These are phyloP conservation scores for Mortierella sp. DNA, from an alignment of 371 early-diverging fungal species.

Conservation along the genomic window DNA sequence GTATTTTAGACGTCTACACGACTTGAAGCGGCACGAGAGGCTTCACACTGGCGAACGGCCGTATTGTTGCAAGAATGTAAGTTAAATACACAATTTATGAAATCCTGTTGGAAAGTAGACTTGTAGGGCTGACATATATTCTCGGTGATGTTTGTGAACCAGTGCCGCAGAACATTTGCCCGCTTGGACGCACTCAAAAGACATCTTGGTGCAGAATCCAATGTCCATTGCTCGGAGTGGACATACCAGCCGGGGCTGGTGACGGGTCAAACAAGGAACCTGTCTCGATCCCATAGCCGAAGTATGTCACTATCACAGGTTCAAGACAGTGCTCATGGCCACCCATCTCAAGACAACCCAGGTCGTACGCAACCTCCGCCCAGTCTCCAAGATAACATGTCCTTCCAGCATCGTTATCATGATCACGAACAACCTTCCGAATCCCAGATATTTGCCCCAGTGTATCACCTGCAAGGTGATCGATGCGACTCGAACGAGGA, in stretches of 20 bases:
- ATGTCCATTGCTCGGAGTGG: slow-evolving; percentile 56
- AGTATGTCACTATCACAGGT: slow-evolving; percentile 34
- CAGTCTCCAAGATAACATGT: slow-evolving; percentile 16
- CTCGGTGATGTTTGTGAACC: no score
- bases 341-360: neutral
- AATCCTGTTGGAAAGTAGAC: no score
- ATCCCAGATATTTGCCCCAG: neutral
- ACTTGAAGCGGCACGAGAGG: slow-evolving; percentile 81
- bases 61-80: slow-evolving; percentile 61
- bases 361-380: slow-evolving; percentile 12
- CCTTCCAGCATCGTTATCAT: slow-evolving; percentile 13
- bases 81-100: no score
- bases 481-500: slow-evolving; percentile 2
- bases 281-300: slow-evolving; percentile 19
- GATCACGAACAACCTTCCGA: slow-evolving; percentile 8
- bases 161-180: slow-evolving; percentile 72
- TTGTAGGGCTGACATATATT: no score
- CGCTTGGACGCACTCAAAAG: slow-evolving; percentile 83
- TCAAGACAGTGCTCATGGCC: slow-evolving; percentile 1
- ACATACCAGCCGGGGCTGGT: slow-evolving; percentile 35
- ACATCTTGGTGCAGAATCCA: slow-evolving; percentile 73
- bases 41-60: slow-evolving; percentile 84
- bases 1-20: slow-evolving; percentile 79
- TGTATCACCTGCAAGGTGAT: neutral
- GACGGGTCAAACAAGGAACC: neutral